phyloP scores from a whole-genome alignment of 352 stramenopile species.

The Phytophthora syringae region DNA sequence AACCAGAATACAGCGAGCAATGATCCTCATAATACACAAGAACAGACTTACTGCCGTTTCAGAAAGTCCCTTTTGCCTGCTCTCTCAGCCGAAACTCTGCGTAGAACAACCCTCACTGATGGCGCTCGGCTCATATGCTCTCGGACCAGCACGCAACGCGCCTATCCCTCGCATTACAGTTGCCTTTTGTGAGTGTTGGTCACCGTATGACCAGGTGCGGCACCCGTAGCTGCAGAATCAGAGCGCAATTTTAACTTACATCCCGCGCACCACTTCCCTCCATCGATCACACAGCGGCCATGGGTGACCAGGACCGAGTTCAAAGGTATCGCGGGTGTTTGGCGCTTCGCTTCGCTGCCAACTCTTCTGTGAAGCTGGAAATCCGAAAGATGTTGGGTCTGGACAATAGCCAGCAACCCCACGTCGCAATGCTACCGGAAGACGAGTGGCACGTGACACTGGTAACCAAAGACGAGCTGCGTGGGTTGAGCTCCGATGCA shows the following conservation, averaged over 20 bases:
- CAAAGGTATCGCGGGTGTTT: constrained; percentile 46
- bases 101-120: too few relatives aligned
- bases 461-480: constrained; percentile 60
- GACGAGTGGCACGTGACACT: constrained; percentile 67
- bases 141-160: too few relatives aligned
- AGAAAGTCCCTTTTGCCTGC: too few relatives aligned
- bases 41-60: too few relatives aligned
- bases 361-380: constrained; percentile 29
- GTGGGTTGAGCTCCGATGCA: constrained; percentile 22
- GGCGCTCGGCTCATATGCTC: too few relatives aligned
- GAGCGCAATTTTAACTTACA: constrained; percentile 2
- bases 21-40: too few relatives aligned
- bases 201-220: neutral
- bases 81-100: too few relatives aligned
- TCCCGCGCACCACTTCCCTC: too few relatives aligned
- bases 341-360: constrained; percentile 31
- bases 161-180: too few relatives aligned
- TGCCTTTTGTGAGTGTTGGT: constrained; percentile 29
- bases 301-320: constrained; percentile 31
- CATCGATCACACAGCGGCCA: too few relatives aligned
- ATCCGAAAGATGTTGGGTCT: constrained; percentile 25
- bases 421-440: constrained; percentile 21
- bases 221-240: neutral
- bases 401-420: neutral
- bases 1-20: neutral